phyloP scores from a whole-genome alignment of 306 rosid genomes.

The Herpetospermum pedunculosum region DNA sequence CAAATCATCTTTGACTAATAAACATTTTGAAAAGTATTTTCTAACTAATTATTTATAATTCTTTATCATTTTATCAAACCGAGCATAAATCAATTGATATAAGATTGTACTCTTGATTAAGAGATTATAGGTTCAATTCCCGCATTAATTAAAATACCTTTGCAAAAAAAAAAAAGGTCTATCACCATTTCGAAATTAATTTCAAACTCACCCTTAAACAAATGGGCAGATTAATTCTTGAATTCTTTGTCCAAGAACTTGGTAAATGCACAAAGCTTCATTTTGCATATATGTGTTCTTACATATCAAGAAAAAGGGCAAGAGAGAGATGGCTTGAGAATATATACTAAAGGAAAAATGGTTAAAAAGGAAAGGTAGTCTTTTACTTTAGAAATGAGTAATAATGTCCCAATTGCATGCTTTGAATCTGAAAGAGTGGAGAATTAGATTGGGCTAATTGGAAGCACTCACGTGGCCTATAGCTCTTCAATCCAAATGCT shows the following conservation, averaged over 20 bases:
- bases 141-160: no score
- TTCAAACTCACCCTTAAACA: neutral
- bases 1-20: neutral
- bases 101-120: no score
- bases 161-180: no score
- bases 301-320: neutral
- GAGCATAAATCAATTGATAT: no score
- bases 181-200: neutral
- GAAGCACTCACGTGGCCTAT: slow-evolving; percentile 1
- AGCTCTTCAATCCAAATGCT: neutral
- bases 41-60: neutral
- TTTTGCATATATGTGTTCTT: neutral
- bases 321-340: neutral
- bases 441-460: neutral
- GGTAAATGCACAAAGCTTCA: neutral
- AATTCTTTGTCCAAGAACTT: neutral
- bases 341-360: slow-evolving; percentile 5
- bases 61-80: no score
- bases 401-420: slow-evolving; percentile 2
- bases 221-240: neutral
- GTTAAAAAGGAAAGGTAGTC: neutral
- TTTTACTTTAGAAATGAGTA: slow-evolving; percentile 6
- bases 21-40: neutral
- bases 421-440: slow-evolving; percentile 6
- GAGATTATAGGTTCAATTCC: no score